Evolutionary conservation across 495 filamentous ascomycete species (phyloP), one percentile per base, ranked within the genome.

Genomic region (Hypoxylon intermedium): DNA sequence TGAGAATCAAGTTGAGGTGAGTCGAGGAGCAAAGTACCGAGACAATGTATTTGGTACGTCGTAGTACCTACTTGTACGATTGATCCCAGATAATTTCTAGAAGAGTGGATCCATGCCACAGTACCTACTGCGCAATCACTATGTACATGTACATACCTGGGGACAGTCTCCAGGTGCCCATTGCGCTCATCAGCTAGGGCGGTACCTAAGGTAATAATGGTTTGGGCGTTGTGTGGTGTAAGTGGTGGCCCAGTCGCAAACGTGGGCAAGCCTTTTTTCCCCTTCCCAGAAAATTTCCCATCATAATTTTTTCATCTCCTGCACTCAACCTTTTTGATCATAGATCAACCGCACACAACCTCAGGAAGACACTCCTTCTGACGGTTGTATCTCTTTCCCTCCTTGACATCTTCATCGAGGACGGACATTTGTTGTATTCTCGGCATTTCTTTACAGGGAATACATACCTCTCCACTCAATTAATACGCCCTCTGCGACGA

Each of bases 281-380:
- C 67, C 36, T 58, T 56, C 66, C 63, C 43, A 71, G 72, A 74
- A 71, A 70, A 65, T 58, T 71, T 69, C 69, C 56, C 60, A 54
- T 68, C 59, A 47, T 65, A 57, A 62, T 59, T 68, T 73, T 71
- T 68, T 72, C 66, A 72, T 73, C 63, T 67, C 51, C 50, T 62
- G 38, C 58, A 57, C 55, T n/a, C 54, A 59, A 48, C 54, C 60
- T 63, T 58, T 54, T 60, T 62, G 63, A 66, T 66, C 71, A 71
- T 65, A 55, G 61, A 72, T 74, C 72, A 75, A 68, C 69, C 58
- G 58, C 56, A 50, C 43, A 72, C 71, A 70, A 72, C 75, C 72
- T 63, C 58, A 42, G 65, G 68, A 70, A 68, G 69, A 68, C 26
- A 60, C 46, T 45, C 21, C 49, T 65, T 69, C 63, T 57, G 48